Conservation (phyloP, 805 yeast species). For the Saccharomycopsis oosterbeekiorum region DNA sequence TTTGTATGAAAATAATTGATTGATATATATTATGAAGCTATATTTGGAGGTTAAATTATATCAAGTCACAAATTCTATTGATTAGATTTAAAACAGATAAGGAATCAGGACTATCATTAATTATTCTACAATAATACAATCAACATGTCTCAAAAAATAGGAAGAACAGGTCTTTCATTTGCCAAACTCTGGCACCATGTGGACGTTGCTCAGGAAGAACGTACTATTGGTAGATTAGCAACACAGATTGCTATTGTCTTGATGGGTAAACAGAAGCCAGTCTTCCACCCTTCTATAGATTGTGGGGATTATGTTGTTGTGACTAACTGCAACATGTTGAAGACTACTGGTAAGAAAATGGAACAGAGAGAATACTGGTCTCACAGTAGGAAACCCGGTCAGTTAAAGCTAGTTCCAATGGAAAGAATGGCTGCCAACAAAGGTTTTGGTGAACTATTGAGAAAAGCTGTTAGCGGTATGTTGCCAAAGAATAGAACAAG, state of each 20-base stretch:
- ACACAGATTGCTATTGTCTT: slow-evolving; percentile 76
- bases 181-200: slow-evolving; percentile 94
- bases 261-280: slow-evolving; percentile 97
- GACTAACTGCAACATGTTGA: slow-evolving; percentile 76
- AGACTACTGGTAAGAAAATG: slow-evolving; percentile 79
- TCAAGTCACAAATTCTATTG: too few species aligned
- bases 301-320: slow-evolving; percentile 96
- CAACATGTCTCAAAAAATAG: slow-evolving; percentile 38
- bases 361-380: slow-evolving; percentile 76
- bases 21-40: not conserved
- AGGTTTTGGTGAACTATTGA: slow-evolving; percentile 81
- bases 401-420: slow-evolving; percentile 76
- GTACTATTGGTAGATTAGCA: slow-evolving; percentile 90
- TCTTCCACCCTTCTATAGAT: slow-evolving; percentile 67
- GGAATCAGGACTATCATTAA: too few species aligned
- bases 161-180: slow-evolving; percentile 58
- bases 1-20: not conserved
- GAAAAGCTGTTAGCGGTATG: slow-evolving; percentile 91
- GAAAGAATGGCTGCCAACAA: slow-evolving; percentile 60
- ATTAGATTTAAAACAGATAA: too few species aligned
- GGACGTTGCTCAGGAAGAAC: slow-evolving; percentile 71
- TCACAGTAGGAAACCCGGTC: slow-evolving; percentile 86
- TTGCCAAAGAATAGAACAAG: slow-evolving; percentile 85
- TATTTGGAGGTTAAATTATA: too few species aligned
- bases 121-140: too few species aligned